A percentile compares a stretch with the other conserved stretches of the same genome.
Evolutionary conservation across 164 flowering plant species (phyloP).

Genomic region (Vitis vinifera): ASM3070453v1 NC_081813.1:14073001-14073500

Average conservation of each 20-base stretch:
- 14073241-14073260: neutral
- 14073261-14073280: conserved; percentile 1
- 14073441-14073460: too few relatives aligned
- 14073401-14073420: neutral
- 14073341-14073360: conserved; percentile 88
- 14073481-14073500: neutral
- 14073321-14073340: conserved; percentile 92
- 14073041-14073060: neutral
- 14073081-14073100: neutral
- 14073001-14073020: neutral
- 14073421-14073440: too few relatives aligned
- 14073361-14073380: conserved; percentile 85
- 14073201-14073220: neutral
- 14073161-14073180: too few relatives aligned
- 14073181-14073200: neutral
- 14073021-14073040: neutral
- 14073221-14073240: neutral
- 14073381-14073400: neutral
- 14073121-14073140: neutral
- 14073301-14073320: conserved; percentile 94
- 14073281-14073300: conserved; percentile 41
- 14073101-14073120: neutral
- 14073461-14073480: too few relatives aligned
- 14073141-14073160: neutral
- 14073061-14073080: neutral